phyloP scores from a whole-genome alignment of 2,329 filamentous ascomycete genomes.

The Aspergillus japonicus region DNA sequence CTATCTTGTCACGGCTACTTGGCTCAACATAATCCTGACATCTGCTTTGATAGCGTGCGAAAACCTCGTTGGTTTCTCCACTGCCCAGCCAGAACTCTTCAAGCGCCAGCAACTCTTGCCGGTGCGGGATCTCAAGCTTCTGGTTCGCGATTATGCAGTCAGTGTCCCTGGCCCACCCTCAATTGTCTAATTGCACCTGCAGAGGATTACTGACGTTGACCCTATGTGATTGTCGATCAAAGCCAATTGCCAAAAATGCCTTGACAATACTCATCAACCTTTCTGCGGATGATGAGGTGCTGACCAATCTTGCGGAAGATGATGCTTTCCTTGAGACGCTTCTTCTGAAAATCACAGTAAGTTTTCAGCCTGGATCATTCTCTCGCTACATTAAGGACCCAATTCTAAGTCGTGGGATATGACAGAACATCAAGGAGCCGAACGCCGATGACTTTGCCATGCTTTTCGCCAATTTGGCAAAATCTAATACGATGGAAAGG shows the following conservation, averaged over 20 bases:
- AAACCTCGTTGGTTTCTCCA: slow-evolving; percentile 80
- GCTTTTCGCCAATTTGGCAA: slow-evolving; percentile 88
- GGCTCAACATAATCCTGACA: neutral
- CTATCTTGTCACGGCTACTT: neutral
- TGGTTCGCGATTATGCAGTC: slow-evolving; percentile 80
- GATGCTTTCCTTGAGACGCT: slow-evolving; percentile 76
- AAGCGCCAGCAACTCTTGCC: slow-evolving; percentile 76
- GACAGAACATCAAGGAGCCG: slow-evolving; percentile 59
- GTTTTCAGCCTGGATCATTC: slow-evolving; percentile 48
- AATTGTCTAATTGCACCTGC: neutral
- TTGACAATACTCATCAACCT: slow-evolving; percentile 76
- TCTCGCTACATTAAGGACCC: neutral
- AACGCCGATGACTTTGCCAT: slow-evolving; percentile 85
- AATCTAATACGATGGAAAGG: slow-evolving; percentile 70
- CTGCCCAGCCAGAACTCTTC: slow-evolving; percentile 75
- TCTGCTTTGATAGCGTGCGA: slow-evolving; percentile 62
- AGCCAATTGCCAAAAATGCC: slow-evolving; percentile 91
- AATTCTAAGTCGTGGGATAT: slow-evolving; percentile 10
- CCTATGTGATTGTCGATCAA: slow-evolving; percentile 5
- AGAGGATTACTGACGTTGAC: slow-evolving; percentile 1
- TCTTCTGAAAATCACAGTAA: slow-evolving; percentile 69
- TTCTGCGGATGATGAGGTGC: slow-evolving; percentile 76
- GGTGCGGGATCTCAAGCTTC: slow-evolving; percentile 80
- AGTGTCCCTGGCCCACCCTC: slow-evolving; percentile 30
- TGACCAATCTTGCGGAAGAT: slow-evolving; percentile 71